Evolutionary conservation across 768 basidiomycete genomes (phyloP).

Genomic region (Tylopilus plumbeoviolaceoides): DNA sequence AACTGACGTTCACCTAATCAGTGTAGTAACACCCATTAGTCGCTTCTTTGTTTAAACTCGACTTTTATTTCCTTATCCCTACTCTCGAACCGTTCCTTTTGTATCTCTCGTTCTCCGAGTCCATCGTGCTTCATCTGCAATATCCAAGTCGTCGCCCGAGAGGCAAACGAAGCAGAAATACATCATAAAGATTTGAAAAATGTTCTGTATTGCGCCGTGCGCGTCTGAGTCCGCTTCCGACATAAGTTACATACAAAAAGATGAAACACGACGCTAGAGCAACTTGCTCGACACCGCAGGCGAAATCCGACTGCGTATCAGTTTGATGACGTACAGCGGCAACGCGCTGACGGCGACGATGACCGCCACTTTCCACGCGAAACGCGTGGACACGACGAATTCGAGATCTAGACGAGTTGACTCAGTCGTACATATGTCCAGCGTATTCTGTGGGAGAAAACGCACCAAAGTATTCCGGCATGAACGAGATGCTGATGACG

Average conservation of each 20-base stretch:
- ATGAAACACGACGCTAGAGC: slow-evolving; percentile 32
- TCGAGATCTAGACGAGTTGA: slow-evolving; percentile 60
- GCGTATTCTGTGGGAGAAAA: neutral
- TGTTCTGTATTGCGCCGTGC: neutral
- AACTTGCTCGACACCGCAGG: slow-evolving; percentile 95
- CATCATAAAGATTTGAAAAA: slow-evolving; percentile 36
- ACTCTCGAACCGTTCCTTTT: slow-evolving; percentile 14
- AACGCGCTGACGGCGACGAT: slow-evolving; percentile 93
- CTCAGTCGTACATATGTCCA: too few relatives aligned
- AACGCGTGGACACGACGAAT: slow-evolving; percentile 84
- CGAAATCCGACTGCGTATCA: slow-evolving; percentile 78
- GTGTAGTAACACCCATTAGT: slow-evolving; percentile 22
- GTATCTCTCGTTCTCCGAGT: neutral
- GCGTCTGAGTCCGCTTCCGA: neutral
- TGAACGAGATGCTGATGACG: slow-evolving; percentile 83
- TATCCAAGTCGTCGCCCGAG: slow-evolving; percentile 14
- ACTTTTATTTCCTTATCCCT: neutral
- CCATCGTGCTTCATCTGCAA: slow-evolving; percentile 28
- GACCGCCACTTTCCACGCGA: slow-evolving; percentile 92
- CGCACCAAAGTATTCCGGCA: slow-evolving; percentile 97
- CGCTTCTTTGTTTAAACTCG: neutral
- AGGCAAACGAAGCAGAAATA: slow-evolving; percentile 33
- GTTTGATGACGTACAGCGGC: slow-evolving; percentile 87
- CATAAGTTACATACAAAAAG: slow-evolving; percentile 1
- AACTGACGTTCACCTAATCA: slow-evolving; percentile 26